A percentile compares a stretch with the other conserved stretches of the same genome.
These are phyloP conservation scores for Ceratocystis eucalypticola DNA, from an alignment of 2,329 filamentous ascomycete genomes.

Conservation along the genomic window DNA sequence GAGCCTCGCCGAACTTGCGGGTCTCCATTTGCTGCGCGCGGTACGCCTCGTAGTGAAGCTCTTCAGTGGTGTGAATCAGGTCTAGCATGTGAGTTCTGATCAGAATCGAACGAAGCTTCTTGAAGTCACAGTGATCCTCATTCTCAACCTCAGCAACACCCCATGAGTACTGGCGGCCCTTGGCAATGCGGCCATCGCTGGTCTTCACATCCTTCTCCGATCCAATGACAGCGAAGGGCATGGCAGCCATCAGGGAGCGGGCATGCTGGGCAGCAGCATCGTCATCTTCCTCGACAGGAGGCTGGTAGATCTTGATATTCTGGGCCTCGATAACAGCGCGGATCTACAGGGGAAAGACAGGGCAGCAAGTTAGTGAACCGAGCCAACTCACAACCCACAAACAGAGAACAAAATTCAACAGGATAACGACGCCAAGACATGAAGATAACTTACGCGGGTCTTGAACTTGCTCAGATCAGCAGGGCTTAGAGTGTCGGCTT, in stretches of 20 bases:
- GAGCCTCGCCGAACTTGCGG: constrained; percentile 94
- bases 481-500: constrained; percentile 94
- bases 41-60: constrained; percentile 98
- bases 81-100: constrained; percentile 99
- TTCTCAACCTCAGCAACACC: constrained; percentile 99
- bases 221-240: constrained; percentile 97
- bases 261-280: constrained; percentile 92
- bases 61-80: constrained; percentile 98
- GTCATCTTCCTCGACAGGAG: constrained; percentile 94
- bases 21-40: constrained; percentile 99
- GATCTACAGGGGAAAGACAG: constrained; percentile 44
- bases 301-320: constrained; percentile 99
- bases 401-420: neutral
- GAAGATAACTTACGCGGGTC: constrained; percentile 55
- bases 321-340: constrained; percentile 92
- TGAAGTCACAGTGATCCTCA: constrained; percentile 99
- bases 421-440: neutral
- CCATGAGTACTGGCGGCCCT: constrained; percentile 98
- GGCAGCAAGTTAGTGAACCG: constrained; percentile 22
- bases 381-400: neutral
- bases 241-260: constrained; percentile 83
- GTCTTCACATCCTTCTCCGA: constrained; percentile 99
- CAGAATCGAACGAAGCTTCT: constrained; percentile 97
- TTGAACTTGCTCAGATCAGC: constrained; percentile 88
- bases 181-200: constrained; percentile 86